Percentiles rank a stretch among this genome's conserved stretches.
Conservation (phyloP, 2,329 filamentous ascomycete genomes). For the Trichoderma polysporum region DNA sequence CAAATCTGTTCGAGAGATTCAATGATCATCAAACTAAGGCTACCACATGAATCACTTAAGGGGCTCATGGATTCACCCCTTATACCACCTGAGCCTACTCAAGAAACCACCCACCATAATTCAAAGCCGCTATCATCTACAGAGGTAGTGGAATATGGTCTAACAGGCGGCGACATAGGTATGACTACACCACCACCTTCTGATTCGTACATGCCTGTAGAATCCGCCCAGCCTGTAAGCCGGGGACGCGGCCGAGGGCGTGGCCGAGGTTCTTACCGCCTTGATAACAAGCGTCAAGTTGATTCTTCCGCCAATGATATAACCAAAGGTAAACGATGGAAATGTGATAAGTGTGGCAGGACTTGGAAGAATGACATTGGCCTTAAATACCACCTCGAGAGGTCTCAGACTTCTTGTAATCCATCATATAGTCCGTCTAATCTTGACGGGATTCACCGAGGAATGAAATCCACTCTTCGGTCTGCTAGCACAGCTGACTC, state of each 20-base stretch:
- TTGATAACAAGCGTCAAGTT: constrained; percentile 12
- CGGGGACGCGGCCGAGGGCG: constrained; percentile 21
- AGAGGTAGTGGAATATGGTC: not conserved
- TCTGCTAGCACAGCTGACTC: constrained; percentile 1
- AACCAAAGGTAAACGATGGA: constrained; percentile 36
- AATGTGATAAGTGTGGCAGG: constrained; percentile 54
- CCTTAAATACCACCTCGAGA: constrained; percentile 58
- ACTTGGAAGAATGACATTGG: constrained; percentile 60
- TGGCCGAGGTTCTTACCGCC: constrained; percentile 10
- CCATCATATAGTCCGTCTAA: constrained; percentile 35
- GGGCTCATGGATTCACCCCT: not conserved
- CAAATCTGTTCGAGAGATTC: not conserved
- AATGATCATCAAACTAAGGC: constrained; percentile 1
- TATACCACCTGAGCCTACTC: not conserved
- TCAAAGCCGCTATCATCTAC: not conserved
- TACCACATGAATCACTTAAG: not conserved
- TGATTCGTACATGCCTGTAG: not conserved
- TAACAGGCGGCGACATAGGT: not conserved
- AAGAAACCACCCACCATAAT: not conserved
- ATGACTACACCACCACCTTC: not conserved
- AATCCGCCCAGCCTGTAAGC: not conserved
- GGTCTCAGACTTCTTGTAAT: constrained; percentile 55
- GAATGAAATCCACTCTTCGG: constrained; percentile 18
- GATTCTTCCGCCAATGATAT: constrained; percentile 20
- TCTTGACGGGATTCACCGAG: constrained; percentile 23